These are phyloP conservation scores for Onygenales sp. DNA, from an alignment of 2,329 filamentous ascomycete species.

Conservation along the genomic window DNA sequence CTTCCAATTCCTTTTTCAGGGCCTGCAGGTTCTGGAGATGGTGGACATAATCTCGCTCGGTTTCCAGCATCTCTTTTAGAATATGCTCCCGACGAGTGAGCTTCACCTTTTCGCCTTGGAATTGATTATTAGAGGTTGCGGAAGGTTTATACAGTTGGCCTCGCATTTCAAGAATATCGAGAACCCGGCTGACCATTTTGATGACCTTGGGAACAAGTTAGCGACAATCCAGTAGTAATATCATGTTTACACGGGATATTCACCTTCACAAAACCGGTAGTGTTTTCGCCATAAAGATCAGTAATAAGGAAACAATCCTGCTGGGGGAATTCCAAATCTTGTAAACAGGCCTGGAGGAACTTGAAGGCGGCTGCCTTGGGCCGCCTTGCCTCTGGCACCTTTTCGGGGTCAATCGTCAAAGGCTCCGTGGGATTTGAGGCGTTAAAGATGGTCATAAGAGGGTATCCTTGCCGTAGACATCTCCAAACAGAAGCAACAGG, in stretches of 20 bases:
- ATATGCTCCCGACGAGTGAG: constrained; percentile 76
- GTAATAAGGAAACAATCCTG: constrained; percentile 85
- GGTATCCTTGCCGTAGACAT: constrained; percentile 72
- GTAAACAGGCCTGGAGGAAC: constrained; percentile 82
- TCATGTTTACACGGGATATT: background rate
- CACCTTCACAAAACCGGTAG: constrained; percentile 93
- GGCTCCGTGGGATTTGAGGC: constrained; percentile 61
- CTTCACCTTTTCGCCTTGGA: constrained; percentile 40
- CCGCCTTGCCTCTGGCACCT: constrained; percentile 59
- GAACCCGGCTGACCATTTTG: constrained; percentile 82
- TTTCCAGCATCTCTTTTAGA: constrained; percentile 82
- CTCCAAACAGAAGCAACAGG: constrained; percentile 89
- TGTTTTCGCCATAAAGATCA: constrained; percentile 87
- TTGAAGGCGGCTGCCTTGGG: constrained; percentile 85
- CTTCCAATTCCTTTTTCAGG: constrained; percentile 80
- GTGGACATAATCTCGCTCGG: constrained; percentile 95
- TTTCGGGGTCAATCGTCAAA: constrained; percentile 57
- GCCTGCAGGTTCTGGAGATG: constrained; percentile 90
- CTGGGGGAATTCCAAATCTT: constrained; percentile 67
- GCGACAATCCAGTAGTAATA: background rate
- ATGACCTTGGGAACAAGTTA: constrained; percentile 50
- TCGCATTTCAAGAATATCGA: constrained; percentile 73
- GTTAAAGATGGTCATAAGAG: constrained; percentile 84
- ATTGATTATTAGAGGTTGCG: constrained; percentile 39
- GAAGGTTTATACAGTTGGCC: constrained; percentile 63